phyloP scores from a whole-genome alignment of 192 early-diverging fungal genomes.

The Coemansia sp. region DNA sequence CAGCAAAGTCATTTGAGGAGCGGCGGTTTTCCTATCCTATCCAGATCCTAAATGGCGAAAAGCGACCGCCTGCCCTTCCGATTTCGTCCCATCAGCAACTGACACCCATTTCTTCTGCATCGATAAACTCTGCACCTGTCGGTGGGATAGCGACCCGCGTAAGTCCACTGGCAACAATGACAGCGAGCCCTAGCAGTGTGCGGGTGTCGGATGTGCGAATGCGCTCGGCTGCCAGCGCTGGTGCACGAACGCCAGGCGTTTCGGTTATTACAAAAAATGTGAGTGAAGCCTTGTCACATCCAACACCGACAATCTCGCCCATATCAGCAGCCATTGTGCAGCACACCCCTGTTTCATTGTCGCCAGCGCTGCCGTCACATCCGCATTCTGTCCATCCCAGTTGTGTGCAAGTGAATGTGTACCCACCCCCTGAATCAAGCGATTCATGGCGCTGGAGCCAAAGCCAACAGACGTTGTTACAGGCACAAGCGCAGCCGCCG shows the following conservation, averaged over 20 bases:
- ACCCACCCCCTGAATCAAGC: constrained; percentile 39
- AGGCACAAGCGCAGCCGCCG: constrained; percentile 22
- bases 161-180: constrained; percentile 12
- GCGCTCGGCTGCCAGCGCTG: constrained; percentile 13
- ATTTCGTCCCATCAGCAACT: constrained; percentile 13
- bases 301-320: constrained; percentile 47
- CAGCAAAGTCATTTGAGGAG: constrained; percentile 50
- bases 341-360: constrained; percentile 44
- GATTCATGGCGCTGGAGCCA: constrained; percentile 44
- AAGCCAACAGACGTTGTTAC: constrained; percentile 7
- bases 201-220: constrained; percentile 38
- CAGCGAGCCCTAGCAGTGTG: constrained; percentile 25
- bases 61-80: constrained; percentile 27
- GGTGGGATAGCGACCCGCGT: constrained; percentile 10
- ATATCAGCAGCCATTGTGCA: constrained; percentile 35
- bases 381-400: constrained; percentile 27
- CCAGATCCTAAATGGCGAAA: constrained; percentile 33
- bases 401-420: constrained; percentile 43
- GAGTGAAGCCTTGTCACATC: constrained; percentile 31
- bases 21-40: constrained; percentile 51
- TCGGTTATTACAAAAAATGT: constrained; percentile 21
- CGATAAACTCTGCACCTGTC: constrained; percentile 9
- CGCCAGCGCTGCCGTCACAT: constrained; percentile 34
- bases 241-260: constrained; percentile 15
- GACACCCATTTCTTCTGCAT: constrained; percentile 8